Percentiles rank a stretch among this genome's conserved stretches.
These are phyloP conservation scores for Cryptococcus floricola DNA, from an alignment of 1,284 basidiomycete species.

Conservation along the genomic window DNA sequence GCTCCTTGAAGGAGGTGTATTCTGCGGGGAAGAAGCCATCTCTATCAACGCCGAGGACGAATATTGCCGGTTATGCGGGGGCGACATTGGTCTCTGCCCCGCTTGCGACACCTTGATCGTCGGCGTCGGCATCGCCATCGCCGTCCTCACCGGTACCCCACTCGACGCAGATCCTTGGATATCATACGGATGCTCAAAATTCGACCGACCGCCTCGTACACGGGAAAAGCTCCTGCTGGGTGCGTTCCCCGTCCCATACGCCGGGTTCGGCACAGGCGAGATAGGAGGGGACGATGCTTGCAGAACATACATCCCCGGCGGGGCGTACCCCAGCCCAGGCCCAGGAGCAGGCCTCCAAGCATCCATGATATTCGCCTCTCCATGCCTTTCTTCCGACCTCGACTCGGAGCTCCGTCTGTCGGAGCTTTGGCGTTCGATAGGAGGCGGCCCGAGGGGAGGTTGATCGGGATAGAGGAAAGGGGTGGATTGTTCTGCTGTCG, in stretches of 20 bases:
- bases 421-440: slow-evolving; percentile 14
- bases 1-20: slow-evolving; percentile 6
- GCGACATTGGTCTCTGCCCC: slow-evolving; percentile 13
- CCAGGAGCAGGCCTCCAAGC: slow-evolving; percentile 27
- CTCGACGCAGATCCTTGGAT: neutral
- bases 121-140: slow-evolving; percentile 11
- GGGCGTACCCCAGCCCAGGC: slow-evolving; percentile 13
- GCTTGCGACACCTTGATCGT: slow-evolving; percentile 24
- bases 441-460: slow-evolving; percentile 30
- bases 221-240: slow-evolving; percentile 40
- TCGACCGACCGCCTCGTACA: slow-evolving; percentile 42
- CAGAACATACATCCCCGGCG: slow-evolving; percentile 21
- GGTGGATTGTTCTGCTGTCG: slow-evolving; percentile 17
- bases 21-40: neutral
- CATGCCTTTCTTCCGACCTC: slow-evolving; percentile 21
- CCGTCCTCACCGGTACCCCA: neutral
- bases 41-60: slow-evolving; percentile 35
- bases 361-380: slow-evolving; percentile 36
- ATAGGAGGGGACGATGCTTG: neutral
- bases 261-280: neutral
- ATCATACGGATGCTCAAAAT: slow-evolving; percentile 32
- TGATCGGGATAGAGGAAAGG: slow-evolving; percentile 15
- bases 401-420: slow-evolving; percentile 22
- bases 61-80: slow-evolving; percentile 24
- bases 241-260: slow-evolving; percentile 4